Conservation (phyloP, 2,329 filamentous ascomycete species). For the Fusarium circinatum region DNA sequence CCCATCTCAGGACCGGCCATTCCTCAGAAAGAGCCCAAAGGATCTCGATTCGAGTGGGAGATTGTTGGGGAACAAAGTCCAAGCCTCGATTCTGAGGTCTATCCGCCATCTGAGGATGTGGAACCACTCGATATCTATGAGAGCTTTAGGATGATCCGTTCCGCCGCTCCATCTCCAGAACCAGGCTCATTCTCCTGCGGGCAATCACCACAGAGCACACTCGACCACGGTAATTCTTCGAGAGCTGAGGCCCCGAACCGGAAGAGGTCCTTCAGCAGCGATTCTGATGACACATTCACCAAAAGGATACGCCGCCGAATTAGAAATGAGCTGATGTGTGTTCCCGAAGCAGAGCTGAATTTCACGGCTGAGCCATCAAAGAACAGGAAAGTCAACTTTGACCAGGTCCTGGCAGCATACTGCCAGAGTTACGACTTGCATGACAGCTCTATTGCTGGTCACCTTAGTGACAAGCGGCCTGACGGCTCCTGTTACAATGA, state of each 20-base stretch:
- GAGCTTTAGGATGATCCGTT: rapidly evolving
- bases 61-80: neutral
- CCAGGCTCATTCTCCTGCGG: rapidly evolving
- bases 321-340: neutral
- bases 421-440: rapidly evolving
- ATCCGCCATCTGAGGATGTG: no score
- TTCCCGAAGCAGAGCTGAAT: neutral
- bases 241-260: neutral
- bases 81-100: rapidly evolving
- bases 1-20: rapidly evolving
- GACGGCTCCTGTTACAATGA: neutral
- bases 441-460: rapidly evolving
- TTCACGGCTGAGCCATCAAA: neutral
- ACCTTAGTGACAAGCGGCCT: rapidly evolving
- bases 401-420: neutral
- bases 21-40: rapidly evolving
- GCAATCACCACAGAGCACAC: neutral
- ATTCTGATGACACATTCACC: rapidly evolving
- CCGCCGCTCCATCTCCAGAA: neutral
- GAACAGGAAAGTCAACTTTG: neutral
- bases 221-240: rapidly evolving
- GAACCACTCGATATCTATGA: neutral
- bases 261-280: neutral
- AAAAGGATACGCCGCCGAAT: neutral
- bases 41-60: rapidly evolving